These are phyloP conservation scores for Crepidotus variabilis DNA, from an alignment of 768 basidiomycete genomes.

Conservation along the genomic window DNA sequence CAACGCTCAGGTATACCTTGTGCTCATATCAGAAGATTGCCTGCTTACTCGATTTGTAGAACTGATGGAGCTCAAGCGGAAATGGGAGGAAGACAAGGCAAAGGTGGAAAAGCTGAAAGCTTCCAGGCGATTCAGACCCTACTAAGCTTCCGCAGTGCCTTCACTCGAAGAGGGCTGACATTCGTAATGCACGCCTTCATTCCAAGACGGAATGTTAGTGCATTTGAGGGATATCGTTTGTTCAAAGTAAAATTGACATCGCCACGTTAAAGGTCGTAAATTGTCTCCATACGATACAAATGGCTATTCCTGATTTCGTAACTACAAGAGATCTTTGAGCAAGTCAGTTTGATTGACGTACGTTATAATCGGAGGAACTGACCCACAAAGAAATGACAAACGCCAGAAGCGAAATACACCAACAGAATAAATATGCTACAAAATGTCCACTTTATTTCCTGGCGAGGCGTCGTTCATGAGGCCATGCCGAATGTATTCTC, in stretches of 20 bases:
- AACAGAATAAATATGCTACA: constrained; percentile 5
- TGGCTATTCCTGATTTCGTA: no score
- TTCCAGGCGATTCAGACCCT: constrained; percentile 82
- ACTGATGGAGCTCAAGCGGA: constrained; percentile 69
- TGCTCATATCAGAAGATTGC: constrained; percentile 2
- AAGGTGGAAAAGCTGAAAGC: constrained; percentile 79
- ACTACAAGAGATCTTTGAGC: no score
- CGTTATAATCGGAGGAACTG: no score
- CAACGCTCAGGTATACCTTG: constrained; percentile 68
- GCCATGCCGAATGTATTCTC: constrained; percentile 86
- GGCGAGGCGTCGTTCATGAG: not conserved
- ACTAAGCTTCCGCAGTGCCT: constrained; percentile 38
- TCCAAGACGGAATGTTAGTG: not conserved
- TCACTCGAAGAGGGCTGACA: not conserved
- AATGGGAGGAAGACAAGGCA: constrained; percentile 87
- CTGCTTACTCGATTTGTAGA: constrained; percentile 33
- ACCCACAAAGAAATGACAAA: no score
- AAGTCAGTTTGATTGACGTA: no score
- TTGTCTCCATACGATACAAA: no score
- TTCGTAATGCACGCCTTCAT: not conserved
- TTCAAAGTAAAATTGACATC: no score
- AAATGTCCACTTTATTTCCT: not conserved
- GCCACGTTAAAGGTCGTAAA: no score
- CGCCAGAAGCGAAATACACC: not conserved
- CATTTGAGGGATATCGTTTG: no score